Evolutionary conservation across 176 grass and related monocot genomes (phyloP).

Genomic region (Carex parvula): DNA sequence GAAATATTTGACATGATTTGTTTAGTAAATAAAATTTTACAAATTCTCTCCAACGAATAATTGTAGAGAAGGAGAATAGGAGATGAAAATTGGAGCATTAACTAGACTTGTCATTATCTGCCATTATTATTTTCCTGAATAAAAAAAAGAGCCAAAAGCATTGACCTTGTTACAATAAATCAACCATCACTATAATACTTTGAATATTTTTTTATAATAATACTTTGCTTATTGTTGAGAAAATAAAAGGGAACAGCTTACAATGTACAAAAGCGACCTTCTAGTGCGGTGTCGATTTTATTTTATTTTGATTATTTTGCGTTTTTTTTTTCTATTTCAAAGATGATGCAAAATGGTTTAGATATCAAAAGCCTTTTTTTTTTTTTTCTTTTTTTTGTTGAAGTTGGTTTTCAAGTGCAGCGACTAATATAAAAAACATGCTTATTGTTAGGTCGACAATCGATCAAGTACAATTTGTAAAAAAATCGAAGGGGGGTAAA

Average conservation of each 20-base stretch:
- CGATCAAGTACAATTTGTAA: no score
- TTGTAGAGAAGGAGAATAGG: neutral
- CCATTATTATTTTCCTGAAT: neutral
- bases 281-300: neutral
- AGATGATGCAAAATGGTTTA: neutral
- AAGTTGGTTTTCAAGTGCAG: neutral
- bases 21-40: neutral
- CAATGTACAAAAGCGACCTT: neutral
- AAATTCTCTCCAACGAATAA: neutral
- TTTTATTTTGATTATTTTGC: neutral
- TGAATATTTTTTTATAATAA: neutral
- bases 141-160: neutral
- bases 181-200: neutral
- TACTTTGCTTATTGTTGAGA: neutral
- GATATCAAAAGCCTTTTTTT: neutral
- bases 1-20: neutral
- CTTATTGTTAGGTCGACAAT: no score
- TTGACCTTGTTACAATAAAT: conserved; percentile 17
- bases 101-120: conserved; percentile 11
- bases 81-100: neutral
- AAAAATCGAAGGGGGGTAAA: neutral
- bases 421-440: neutral
- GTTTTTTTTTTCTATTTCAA: neutral
- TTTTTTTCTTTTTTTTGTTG: neutral
- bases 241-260: neutral